These are phyloP conservation scores for Hyaloscypha variabilis DNA, from an alignment of 495 filamentous ascomycete genomes.

Conservation along the genomic window DNA sequence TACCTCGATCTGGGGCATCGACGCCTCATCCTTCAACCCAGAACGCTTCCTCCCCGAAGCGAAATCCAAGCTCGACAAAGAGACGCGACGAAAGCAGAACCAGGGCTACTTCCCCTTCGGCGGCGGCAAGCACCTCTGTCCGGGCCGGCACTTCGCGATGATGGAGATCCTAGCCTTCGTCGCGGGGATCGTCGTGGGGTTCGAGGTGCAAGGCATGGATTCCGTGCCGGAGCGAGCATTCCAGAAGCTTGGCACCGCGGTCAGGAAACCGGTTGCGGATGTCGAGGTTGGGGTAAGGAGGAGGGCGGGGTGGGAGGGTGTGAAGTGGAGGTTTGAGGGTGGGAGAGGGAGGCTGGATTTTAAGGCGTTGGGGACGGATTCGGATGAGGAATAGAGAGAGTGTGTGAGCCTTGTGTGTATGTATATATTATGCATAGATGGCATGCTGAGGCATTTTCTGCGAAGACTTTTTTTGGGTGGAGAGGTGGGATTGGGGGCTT, in stretches of 20 bases:
- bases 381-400: neutral
- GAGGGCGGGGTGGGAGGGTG: slow-evolving; percentile 34
- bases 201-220: slow-evolving; percentile 36
- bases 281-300: slow-evolving; percentile 24
- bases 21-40: slow-evolving; percentile 44
- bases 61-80: slow-evolving; percentile 11
- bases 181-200: slow-evolving; percentile 46
- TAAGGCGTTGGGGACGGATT: neutral
- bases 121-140: slow-evolving; percentile 57
- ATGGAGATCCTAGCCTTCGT: slow-evolving; percentile 52
- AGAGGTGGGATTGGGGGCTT: neutral
- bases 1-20: slow-evolving; percentile 47
- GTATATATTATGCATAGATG: neutral
- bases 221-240: slow-evolving; percentile 18
- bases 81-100: slow-evolving; percentile 23
- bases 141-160: slow-evolving; percentile 57
- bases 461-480: neutral
- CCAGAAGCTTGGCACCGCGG: slow-evolving; percentile 24
- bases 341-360: slow-evolving; percentile 3
- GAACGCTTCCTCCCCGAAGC: slow-evolving; percentile 37
- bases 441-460: neutral
- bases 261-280: slow-evolving; percentile 26
- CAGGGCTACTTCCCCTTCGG: slow-evolving; percentile 53
- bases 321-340: slow-evolving; percentile 29
- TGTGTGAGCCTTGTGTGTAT: neutral